Evolutionary conservation across 805 yeast species (phyloP).

Genomic region (Spathaspora arborariae): DNA sequence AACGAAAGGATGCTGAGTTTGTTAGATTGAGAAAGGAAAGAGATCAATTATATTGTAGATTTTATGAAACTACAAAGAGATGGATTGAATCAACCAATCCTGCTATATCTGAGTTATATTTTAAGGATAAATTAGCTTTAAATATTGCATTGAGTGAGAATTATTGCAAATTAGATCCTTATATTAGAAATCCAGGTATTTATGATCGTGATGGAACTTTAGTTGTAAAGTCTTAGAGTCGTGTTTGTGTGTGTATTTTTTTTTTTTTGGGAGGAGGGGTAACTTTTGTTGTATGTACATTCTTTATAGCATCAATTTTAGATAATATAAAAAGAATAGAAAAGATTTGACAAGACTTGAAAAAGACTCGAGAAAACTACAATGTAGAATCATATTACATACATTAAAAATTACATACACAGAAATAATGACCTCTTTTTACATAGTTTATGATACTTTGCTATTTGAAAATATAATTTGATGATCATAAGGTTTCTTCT

Average conservation of each 20-base stretch:
- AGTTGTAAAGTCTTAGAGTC: background rate
- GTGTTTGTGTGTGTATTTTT: background rate
- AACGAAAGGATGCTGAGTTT: conserved; percentile 36
- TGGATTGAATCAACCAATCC: conserved; percentile 72
- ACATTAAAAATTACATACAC: no score
- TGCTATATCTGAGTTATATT: conserved; percentile 44
- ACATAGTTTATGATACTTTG: background rate
- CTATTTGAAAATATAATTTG: conserved; percentile 17
- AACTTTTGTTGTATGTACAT: background rate
- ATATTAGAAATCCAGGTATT: conserved; percentile 70
- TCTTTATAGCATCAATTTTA: no score
- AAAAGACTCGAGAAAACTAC: no score
- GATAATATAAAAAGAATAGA: no score
- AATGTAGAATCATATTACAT: background rate
- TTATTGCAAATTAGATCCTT: conserved; percentile 73
- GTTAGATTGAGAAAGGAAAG: conserved; percentile 49
- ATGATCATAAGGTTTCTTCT: conserved; percentile 23
- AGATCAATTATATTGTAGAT: conserved; percentile 46
- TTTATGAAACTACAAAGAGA: conserved; percentile 60
- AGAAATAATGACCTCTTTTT: background rate
- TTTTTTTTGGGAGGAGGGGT: background rate
- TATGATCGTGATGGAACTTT: conserved; percentile 57
- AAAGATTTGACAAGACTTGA: no score
- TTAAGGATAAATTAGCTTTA: conserved; percentile 51
- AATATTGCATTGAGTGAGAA: conserved; percentile 55